Conservation (phyloP, 176 grass and related monocot genomes). For the maize (Zea mays) region Zm-B73-REFERENCE-NAM-5.0 NC_050096.1:16872501-16873000, state of each 20-base stretch:
- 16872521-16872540: conserved; percentile 86
- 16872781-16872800: not conserved
- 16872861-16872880: not conserved
- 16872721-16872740: not conserved
- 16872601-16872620: conserved; percentile 96
- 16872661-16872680: conserved; percentile 11
- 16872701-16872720: not conserved
- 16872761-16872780: not conserved
- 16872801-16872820: no score
- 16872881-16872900: conserved; percentile 40
- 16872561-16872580: conserved; percentile 80
- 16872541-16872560: conserved; percentile 65
- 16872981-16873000: conserved; percentile 96
- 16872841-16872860: not conserved
- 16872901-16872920: conserved; percentile 85
- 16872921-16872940: conserved; percentile 83
- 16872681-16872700: no score
- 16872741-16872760: no score
- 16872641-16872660: conserved; percentile 33
- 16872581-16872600: conserved; percentile 92
- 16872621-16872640: conserved; percentile 92
- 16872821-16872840: not conserved
- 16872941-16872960: conserved; percentile 99
- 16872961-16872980: conserved; percentile 99
- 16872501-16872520: conserved; percentile 95